phyloP scores from a whole-genome alignment of 345 rosid genomes.

The Erodium maritimum region DNA sequence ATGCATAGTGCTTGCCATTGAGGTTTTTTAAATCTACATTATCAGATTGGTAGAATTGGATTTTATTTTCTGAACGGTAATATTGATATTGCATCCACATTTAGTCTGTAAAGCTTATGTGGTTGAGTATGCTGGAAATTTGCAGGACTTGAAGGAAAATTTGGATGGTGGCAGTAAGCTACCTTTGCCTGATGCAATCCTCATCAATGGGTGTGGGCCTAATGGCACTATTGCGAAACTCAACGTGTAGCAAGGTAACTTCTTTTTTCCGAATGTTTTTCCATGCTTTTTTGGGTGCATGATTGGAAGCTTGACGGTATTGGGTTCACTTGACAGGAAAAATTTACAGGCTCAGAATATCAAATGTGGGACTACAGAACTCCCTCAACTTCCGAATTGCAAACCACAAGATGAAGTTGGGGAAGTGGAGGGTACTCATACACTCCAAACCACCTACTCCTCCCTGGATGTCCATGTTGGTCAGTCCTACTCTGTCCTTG shows the following conservation, averaged over 20 bases:
- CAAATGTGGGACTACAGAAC: constrained; percentile 76
- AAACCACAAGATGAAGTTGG: constrained; percentile 64
- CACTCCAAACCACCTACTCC: constrained; percentile 70
- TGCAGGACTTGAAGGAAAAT: constrained; percentile 19
- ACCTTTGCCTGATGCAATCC: constrained; percentile 32
- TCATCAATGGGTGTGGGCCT: constrained; percentile 39
- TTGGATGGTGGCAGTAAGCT: constrained; percentile 32
- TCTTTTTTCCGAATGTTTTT: neutral
- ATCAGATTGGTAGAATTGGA: neutral
- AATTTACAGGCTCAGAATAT: constrained; percentile 82
- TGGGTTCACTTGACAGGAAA: constrained; percentile 36
- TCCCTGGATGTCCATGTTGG: constrained; percentile 88
- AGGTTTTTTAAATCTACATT: too few species aligned
- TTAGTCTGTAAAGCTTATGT: neutral
- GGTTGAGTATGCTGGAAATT: neutral
- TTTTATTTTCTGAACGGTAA: neutral
- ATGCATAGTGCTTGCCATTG: too few species aligned
- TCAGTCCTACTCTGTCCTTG: constrained; percentile 67
- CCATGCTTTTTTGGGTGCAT: neutral
- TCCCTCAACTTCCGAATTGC: constrained; percentile 90
- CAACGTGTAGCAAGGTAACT: constrained; percentile 32
- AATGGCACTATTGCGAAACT: constrained; percentile 16
- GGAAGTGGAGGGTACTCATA: constrained; percentile 92
- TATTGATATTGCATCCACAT: neutral
- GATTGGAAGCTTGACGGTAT: neutral